phyloP scores from a whole-genome alignment of 176 grass and related monocot species.

The Chrysopogon serrulatus region DNA sequence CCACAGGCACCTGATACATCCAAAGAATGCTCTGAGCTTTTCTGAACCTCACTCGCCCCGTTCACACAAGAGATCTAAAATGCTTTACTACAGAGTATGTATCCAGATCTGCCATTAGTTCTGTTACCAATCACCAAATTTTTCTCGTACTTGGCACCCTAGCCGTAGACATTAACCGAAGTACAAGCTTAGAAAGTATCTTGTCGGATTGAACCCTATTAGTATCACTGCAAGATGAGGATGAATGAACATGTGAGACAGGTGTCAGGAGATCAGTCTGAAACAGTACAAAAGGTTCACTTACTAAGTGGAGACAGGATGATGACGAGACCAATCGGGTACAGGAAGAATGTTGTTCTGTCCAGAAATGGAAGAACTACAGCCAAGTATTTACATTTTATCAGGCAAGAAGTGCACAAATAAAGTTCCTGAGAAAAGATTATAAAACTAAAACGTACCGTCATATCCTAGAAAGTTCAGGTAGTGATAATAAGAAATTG shows the following conservation, averaged over 20 bases:
- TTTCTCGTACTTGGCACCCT: constrained; percentile 2
- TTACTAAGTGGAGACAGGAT: constrained; percentile 93
- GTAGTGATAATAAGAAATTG: constrained; percentile 96
- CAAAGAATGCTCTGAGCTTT: constrained; percentile 16
- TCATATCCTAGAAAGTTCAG: constrained; percentile 98
- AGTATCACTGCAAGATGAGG: constrained; percentile 66
- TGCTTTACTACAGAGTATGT: constrained; percentile 29
- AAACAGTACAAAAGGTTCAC: constrained; percentile 20
- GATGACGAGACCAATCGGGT: constrained; percentile 89
- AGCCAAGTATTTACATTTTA: not conserved
- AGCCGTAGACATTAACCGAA: constrained; percentile 40
- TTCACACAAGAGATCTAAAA: constrained; percentile 28
- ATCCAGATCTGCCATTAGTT: constrained; percentile 45
- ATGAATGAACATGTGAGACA: constrained; percentile 7
- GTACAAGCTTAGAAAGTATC: constrained; percentile 91
- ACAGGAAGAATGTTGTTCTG: constrained; percentile 97
- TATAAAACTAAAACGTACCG: constrained; percentile 40
- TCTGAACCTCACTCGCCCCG: not conserved
- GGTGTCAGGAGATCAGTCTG: not conserved
- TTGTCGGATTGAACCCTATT: constrained; percentile 84
- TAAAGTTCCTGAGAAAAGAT: not conserved
- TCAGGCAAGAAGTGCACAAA: constrained; percentile 2
- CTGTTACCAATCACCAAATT: constrained; percentile 2
- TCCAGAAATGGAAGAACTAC: constrained; percentile 93
- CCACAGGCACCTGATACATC: not conserved